Conservation (phyloP, 75 land plant species). For the Sequoiadendron giganteum region DNA sequence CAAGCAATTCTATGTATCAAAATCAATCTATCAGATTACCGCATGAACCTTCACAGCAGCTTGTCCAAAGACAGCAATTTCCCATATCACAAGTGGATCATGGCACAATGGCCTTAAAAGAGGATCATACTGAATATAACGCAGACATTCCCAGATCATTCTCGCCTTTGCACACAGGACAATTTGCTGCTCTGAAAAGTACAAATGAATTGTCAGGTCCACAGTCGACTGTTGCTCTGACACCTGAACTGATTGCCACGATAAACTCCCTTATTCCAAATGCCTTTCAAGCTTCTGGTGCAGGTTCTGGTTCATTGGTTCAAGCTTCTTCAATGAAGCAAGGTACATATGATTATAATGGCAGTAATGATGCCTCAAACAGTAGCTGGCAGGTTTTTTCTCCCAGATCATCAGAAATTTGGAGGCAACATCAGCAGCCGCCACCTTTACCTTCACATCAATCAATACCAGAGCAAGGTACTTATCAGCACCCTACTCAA, state of each 20-base stretch:
- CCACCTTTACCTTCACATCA: constrained; percentile 1
- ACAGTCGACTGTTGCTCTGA: constrained; percentile 35
- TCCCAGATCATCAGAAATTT: constrained; percentile 15
- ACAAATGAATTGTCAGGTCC: constrained; percentile 18
- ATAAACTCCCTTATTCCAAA: constrained; percentile 61
- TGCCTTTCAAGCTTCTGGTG: constrained; percentile 23
- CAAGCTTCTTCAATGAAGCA: constrained; percentile 15
- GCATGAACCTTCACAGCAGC: constrained; percentile 4
- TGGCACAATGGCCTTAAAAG: constrained; percentile 2
- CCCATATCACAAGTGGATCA: constrained; percentile 22
- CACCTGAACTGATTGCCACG: constrained; percentile 85
- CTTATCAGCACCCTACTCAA: constrained; percentile 33
- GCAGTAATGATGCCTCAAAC: constrained; percentile 15
- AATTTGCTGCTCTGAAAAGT: constrained; percentile 19
- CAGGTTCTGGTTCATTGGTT: constrained; percentile 14
- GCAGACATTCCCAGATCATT: constrained; percentile 18
- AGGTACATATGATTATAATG: constrained; percentile 12
- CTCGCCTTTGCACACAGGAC: not conserved
- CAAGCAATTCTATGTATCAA: not conserved
- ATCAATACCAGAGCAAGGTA: constrained; percentile 8
- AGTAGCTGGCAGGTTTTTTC: constrained; percentile 10
- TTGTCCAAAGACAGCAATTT: constrained; percentile 20
- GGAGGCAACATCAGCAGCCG: constrained; percentile 20
- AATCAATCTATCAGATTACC: not conserved
- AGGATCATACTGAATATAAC: constrained; percentile 22